Base-by-base conservation (phyloP, 148 eudicot genomes). In the Arbutus unedo region DNA sequence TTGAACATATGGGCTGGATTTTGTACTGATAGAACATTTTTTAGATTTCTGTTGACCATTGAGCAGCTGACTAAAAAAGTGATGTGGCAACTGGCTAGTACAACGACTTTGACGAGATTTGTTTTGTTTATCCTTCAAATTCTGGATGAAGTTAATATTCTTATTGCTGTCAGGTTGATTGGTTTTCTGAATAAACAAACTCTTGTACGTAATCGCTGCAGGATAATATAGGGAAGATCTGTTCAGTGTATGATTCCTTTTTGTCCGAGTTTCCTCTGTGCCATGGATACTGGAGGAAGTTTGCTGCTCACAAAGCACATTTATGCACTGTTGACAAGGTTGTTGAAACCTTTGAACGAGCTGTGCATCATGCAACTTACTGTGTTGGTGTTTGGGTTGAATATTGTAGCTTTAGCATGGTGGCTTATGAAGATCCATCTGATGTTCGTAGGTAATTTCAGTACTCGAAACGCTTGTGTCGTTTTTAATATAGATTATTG, bases 331-430 rank as follows among this genome's bases (percentile, higher is more conserved):
- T 87, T 82, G 91, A 84, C 72, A 82, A 89, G 83, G 92, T 84
- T 83, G 88, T 91, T 91, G 87, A 90, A 78, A 81, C 89, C 38
- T 96, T 85, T 84, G 96, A 96, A 85, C 90, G 86, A 60, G 94
- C 93, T 59, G 91, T 90, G 83, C 87, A 80, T 54, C 79, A 90
- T 8, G 91, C 87, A 79, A 88, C 90, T 64, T 91, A 85, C 78
- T 90, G 95, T 55, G 91, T 96, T 79, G 91, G 91, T 83, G 79
- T 94, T 79, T 96, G 98, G 98, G 92, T 88, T 84, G 93, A 90
- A 38, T 96, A 96, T 90, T 93, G 96, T 85, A 90, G 87, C 88
- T 96, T 93, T 82, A 74, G 89, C 72, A 74, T 90, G 67, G 81
- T 86, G 59, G 88, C 85, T 76, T 91, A 90, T 88, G 92, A 86